phyloP scores from a whole-genome alignment of 441 rosid species.

The Erodium texanum region DNA sequence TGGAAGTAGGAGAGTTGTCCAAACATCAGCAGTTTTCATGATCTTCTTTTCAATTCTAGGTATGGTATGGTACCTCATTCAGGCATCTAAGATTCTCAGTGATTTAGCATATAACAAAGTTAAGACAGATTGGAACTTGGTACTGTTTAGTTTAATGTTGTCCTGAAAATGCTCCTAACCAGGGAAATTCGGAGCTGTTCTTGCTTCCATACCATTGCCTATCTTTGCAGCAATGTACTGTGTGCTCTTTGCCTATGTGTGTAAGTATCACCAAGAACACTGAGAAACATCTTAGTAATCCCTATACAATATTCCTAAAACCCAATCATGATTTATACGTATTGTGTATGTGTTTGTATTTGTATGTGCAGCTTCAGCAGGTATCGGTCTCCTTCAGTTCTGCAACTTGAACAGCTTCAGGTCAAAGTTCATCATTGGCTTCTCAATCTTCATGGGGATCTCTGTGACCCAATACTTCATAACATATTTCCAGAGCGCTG shows the following conservation, averaged over 20 bases:
- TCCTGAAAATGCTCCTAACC: constrained; percentile 9
- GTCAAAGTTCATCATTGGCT: constrained; percentile 65
- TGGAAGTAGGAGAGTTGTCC: constrained; percentile 92
- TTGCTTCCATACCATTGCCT: constrained; percentile 91
- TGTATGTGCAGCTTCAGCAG: constrained; percentile 60
- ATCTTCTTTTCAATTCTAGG: constrained; percentile 91
- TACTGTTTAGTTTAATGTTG: constrained; percentile 10
- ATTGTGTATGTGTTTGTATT: not conserved
- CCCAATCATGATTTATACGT: not conserved
- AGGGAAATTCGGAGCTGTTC: constrained; percentile 96
- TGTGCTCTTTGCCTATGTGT: constrained; percentile 89
- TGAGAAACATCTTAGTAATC: not conserved
- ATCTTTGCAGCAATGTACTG: constrained; percentile 80
- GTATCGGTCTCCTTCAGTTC: constrained; percentile 81
- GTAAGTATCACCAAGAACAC: constrained; percentile 32
- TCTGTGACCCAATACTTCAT: constrained; percentile 91
- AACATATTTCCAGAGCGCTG: constrained; percentile 64
- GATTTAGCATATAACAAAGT: not conserved
- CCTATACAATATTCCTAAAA: constrained; percentile 6
- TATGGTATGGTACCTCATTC: constrained; percentile 18
- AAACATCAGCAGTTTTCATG: constrained; percentile 97
- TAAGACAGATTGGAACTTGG: not conserved
- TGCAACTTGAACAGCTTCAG: constrained; percentile 94
- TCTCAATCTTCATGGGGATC: constrained; percentile 78
- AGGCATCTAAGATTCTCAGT: not conserved